phyloP scores from a whole-genome alignment of 495 filamentous ascomycete genomes.

The Penicillium argentinense region DNA sequence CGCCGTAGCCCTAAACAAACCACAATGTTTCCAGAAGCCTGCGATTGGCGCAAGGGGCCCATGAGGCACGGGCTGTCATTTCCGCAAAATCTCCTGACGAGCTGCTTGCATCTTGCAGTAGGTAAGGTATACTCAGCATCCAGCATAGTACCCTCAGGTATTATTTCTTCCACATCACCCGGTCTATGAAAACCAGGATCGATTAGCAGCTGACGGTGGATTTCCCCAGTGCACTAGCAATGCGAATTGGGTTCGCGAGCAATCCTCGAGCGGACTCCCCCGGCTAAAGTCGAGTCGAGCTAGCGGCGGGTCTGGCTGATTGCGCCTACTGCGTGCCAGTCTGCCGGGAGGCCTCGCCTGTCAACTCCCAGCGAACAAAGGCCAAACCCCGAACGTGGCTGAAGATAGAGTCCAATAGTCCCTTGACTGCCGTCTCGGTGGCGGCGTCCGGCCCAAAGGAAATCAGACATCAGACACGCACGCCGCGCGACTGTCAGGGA shows the following conservation, averaged over 20 bases:
- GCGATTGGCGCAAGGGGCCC: background rate
- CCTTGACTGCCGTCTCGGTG: background rate
- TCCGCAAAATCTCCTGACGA: too few relatives aligned
- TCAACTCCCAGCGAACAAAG: too few relatives aligned
- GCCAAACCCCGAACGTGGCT: too few relatives aligned
- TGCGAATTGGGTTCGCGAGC: background rate
- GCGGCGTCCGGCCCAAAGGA: background rate
- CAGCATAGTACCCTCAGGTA: background rate
- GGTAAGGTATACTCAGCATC: background rate
- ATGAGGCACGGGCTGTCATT: background rate
- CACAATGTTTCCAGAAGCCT: background rate
- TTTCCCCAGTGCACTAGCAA: background rate
- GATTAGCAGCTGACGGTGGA: background rate
- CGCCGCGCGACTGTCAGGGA: background rate
- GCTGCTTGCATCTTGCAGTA: too few relatives aligned
- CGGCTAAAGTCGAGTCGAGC: background rate
- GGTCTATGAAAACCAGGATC: too few relatives aligned
- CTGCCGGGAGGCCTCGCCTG: too few relatives aligned
- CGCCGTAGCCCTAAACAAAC: background rate
- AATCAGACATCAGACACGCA: too few relatives aligned
- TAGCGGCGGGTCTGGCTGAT: background rate
- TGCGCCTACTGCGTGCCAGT: background rate
- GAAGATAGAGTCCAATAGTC: conserved; percentile 10
- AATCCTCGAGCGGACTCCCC: background rate
- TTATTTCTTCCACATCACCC: background rate